Evolutionary conservation across 2,329 filamentous ascomycete species (phyloP).

Genomic region (Dendryphion nanum): DNA sequence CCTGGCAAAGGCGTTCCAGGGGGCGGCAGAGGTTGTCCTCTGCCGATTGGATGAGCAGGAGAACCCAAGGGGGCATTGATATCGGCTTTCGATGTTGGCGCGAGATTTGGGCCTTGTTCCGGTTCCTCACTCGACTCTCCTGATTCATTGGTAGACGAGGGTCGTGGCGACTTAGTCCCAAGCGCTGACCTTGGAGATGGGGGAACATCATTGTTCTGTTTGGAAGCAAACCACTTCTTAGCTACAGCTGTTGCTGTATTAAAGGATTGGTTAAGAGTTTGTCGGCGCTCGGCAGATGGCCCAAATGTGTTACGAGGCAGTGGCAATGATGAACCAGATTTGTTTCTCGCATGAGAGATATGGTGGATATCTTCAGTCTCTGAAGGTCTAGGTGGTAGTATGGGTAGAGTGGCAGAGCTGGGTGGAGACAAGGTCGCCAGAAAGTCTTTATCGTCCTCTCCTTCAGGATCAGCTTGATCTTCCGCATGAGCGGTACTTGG

Average conservation of each 20-base stretch:
- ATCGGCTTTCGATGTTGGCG: constrained; percentile 14
- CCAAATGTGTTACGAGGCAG: constrained; percentile 7
- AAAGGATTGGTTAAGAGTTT: constrained; percentile 35
- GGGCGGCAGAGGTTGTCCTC: constrained; percentile 78
- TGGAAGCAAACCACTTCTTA: constrained; percentile 58
- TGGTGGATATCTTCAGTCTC: constrained; percentile 3
- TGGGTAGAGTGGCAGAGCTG: constrained; percentile 4
- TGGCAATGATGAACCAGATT: constrained; percentile 5
- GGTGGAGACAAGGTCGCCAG: constrained; percentile 1
- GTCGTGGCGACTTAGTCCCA: no score
- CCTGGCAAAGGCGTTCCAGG: constrained; percentile 75
- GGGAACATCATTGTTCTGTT: constrained; percentile 37
- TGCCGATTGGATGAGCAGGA: constrained; percentile 70
- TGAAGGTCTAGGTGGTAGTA: constrained; percentile 1
- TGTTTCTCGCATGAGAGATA: constrained; percentile 2
- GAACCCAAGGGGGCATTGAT: constrained; percentile 14
- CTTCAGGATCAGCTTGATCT: not conserved
- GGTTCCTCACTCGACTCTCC: not conserved
- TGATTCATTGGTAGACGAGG: not conserved
- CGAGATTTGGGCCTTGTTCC: not conserved
- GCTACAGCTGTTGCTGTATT: constrained; percentile 55
- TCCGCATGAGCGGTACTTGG: constrained; percentile 1
- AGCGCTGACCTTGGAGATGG: constrained; percentile 1
- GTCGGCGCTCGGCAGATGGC: constrained; percentile 7
- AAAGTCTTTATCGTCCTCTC: no score